These are phyloP conservation scores for Mariannaea elegans DNA, from an alignment of 2,329 filamentous ascomycete genomes.

Conservation along the genomic window DNA sequence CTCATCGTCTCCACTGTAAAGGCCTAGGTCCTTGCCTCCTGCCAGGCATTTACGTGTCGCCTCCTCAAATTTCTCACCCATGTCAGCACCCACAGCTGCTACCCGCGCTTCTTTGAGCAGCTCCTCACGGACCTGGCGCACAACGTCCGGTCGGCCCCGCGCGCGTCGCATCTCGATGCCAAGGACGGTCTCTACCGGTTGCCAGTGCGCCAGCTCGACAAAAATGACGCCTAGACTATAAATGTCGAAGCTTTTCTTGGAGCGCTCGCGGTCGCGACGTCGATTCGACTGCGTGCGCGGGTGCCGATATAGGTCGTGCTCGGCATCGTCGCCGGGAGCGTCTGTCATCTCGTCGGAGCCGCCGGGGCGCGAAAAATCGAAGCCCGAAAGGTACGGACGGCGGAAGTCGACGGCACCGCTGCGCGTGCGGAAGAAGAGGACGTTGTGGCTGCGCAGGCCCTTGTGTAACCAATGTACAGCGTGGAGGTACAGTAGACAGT, in stretches of 20 bases:
- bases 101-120: constrained; percentile 44
- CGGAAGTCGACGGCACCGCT: constrained; percentile 47
- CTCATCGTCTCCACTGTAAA: constrained; percentile 51
- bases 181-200: constrained; percentile 54
- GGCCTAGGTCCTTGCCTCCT: constrained; percentile 48
- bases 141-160: constrained; percentile 48
- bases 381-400: constrained; percentile 59
- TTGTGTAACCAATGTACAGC: constrained; percentile 68
- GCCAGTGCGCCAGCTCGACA: constrained; percentile 64
- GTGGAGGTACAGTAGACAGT: constrained; percentile 63
- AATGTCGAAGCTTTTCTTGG: constrained; percentile 60
- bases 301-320: constrained; percentile 61
- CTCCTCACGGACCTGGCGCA: constrained; percentile 46
- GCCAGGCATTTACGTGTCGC: constrained; percentile 49
- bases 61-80: constrained; percentile 52
- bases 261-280: constrained; percentile 45
- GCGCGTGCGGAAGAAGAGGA: constrained; percentile 57
- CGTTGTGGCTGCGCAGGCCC: constrained; percentile 62
- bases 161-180: constrained; percentile 47
- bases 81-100: constrained; percentile 47
- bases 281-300: constrained; percentile 51
- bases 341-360: constrained; percentile 60
- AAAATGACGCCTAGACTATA: constrained; percentile 62
- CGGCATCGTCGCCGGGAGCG: constrained; percentile 53
- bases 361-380: constrained; percentile 63